Percentiles rank a stretch among this genome's conserved stretches.
These are phyloP conservation scores for Carex littledalei DNA, from an alignment of 176 grass and related monocot genomes.

Conservation along the genomic window DNA sequence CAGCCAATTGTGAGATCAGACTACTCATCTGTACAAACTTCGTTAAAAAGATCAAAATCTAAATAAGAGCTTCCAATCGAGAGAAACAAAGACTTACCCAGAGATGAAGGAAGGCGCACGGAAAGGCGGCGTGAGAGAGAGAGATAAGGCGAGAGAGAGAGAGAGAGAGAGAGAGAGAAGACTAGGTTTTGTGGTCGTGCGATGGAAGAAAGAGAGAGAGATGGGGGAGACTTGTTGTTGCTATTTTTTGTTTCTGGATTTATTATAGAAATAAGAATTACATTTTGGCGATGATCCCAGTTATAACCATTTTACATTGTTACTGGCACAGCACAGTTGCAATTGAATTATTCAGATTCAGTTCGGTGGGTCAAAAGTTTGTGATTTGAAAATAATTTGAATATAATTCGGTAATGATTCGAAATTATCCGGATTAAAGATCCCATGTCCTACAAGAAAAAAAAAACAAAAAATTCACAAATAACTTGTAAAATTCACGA, in stretches of 20 bases:
- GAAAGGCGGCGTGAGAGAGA: not conserved
- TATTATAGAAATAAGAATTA: not conserved
- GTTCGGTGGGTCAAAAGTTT: too few relatives aligned
- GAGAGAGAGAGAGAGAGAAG: not conserved
- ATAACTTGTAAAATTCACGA: too few relatives aligned
- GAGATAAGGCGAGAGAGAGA: not conserved
- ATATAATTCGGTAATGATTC: too few relatives aligned
- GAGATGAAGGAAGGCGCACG: not conserved
- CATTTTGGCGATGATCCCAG: not conserved
- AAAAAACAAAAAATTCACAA: too few relatives aligned
- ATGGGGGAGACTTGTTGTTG: not conserved
- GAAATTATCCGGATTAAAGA: too few relatives aligned
- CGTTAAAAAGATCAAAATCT: not conserved
- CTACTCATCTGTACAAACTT: not conserved
- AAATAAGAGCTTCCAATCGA: not conserved
- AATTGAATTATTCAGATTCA: too few relatives aligned
- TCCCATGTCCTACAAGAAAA: too few relatives aligned
- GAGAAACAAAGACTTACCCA: not conserved
- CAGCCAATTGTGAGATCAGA: not conserved
- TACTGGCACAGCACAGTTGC: too few relatives aligned
- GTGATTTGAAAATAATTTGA: too few relatives aligned
- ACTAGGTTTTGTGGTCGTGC: constrained; percentile 19
- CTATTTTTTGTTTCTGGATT: not conserved
- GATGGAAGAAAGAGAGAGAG: not conserved
- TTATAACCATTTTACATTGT: not conserved